Percentiles rank a stretch among this genome's conserved stretches.
Evolutionary conservation across 495 filamentous ascomycete genomes (phyloP).

Genomic region (Apiosordaria backusii): DNA sequence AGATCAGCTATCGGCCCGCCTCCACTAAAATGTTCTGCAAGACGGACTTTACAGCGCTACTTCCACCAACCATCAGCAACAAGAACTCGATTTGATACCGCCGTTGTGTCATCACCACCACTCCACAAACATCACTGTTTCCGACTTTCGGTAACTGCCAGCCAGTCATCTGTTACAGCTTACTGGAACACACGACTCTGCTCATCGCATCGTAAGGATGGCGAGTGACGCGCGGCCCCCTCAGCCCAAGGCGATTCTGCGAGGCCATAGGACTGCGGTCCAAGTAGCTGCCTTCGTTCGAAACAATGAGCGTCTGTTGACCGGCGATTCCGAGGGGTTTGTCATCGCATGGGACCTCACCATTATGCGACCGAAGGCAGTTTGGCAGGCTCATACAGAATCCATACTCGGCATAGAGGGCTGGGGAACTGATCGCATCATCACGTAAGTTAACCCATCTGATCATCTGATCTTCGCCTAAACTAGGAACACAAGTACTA

Average conservation of each 20-base stretch:
- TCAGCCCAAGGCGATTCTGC: constrained; percentile 79
- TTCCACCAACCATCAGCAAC: not conserved
- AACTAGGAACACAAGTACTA: constrained; percentile 2
- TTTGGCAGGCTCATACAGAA: constrained; percentile 83
- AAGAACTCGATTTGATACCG: not conserved
- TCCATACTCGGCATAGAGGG: constrained; percentile 69
- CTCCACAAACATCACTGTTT: not conserved
- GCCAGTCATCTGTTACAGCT: not conserved
- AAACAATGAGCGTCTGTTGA: constrained; percentile 70
- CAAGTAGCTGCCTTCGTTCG: constrained; percentile 73
- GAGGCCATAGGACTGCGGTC: constrained; percentile 79
- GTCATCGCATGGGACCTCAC: constrained; percentile 80
- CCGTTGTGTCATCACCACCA: not conserved
- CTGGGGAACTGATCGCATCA: constrained; percentile 60
- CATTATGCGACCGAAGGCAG: constrained; percentile 74
- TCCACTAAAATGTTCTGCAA: not conserved
- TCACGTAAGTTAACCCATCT: constrained; percentile 62
- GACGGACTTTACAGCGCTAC: not conserved
- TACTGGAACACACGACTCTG: not conserved
- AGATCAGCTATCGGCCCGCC: not conserved
- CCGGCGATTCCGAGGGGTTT: constrained; percentile 89
- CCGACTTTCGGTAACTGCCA: not conserved
- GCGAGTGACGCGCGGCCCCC: constrained; percentile 47
- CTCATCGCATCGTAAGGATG: constrained; percentile 16
- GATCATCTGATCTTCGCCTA: not conserved